A percentile compares a stretch with the other conserved stretches of the same genome.
Conservation (phyloP, 176 grass and related monocot species). For the Metroxylon sagu region DNA sequence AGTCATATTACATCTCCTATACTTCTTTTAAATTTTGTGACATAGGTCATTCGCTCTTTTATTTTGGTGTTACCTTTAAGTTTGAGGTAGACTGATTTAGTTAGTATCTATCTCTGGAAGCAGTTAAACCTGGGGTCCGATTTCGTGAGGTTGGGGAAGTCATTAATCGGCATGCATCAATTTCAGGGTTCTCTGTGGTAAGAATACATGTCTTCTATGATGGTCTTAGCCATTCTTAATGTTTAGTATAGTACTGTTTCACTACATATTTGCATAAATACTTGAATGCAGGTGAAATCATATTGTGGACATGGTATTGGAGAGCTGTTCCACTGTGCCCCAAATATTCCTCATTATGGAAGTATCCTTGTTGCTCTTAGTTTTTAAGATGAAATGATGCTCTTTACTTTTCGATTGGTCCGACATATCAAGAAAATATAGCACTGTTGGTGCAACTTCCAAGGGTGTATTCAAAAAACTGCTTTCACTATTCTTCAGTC, state of each 20-base stretch:
- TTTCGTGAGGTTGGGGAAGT: slow-evolving; percentile 93
- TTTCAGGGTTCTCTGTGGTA: slow-evolving; percentile 92
- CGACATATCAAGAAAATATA: too few species aligned
- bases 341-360: slow-evolving; percentile 96
- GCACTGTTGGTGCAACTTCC: too few species aligned
- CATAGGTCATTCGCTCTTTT: too few species aligned
- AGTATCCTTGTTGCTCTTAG: slow-evolving; percentile 30
- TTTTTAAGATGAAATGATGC: too few species aligned
- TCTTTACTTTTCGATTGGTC: too few species aligned
- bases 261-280: background rate
- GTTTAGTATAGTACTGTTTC: background rate
- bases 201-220: slow-evolving; percentile 20
- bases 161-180: slow-evolving; percentile 78
- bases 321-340: slow-evolving; percentile 90
- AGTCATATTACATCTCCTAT: too few species aligned
- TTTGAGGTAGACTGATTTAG: too few species aligned
- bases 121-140: slow-evolving; percentile 98
- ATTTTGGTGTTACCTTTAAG: too few species aligned
- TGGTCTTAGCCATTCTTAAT: background rate
- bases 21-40: too few species aligned
- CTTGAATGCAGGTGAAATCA: slow-evolving; percentile 72
- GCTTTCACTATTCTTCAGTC: too few species aligned
- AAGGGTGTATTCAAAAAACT: too few species aligned
- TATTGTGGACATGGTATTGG: slow-evolving; percentile 97
- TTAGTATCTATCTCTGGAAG: background rate